These are phyloP conservation scores for Mycena venus DNA, from an alignment of 768 basidiomycete genomes.

Conservation along the genomic window DNA sequence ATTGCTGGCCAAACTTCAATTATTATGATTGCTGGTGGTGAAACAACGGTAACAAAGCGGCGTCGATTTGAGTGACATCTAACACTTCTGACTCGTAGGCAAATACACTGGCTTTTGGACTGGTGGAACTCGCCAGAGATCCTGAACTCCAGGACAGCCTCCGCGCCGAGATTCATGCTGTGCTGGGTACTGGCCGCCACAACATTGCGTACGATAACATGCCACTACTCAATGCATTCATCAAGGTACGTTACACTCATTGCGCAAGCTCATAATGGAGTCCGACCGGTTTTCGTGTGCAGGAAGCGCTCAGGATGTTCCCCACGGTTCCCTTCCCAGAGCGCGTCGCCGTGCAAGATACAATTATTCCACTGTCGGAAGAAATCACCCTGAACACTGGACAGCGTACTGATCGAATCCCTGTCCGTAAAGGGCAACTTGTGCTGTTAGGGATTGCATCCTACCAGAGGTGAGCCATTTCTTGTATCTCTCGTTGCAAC, in stretches of 20 bases:
- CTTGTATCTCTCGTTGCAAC: not conserved
- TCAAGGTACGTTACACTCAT: not conserved
- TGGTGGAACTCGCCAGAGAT: not conserved
- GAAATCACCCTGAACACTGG: not conserved
- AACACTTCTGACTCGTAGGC: not conserved
- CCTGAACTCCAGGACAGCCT: not conserved
- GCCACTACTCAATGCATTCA: not conserved
- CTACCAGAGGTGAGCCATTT: not conserved
- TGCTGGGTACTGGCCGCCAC: not conserved
- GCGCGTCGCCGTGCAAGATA: not conserved
- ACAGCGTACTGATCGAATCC: not conserved
- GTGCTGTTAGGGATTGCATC: not conserved
- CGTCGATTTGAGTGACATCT: not conserved
- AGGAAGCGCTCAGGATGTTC: not conserved
- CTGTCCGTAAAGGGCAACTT: not conserved
- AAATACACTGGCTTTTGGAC: not conserved
- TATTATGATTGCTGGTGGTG: not conserved
- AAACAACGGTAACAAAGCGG: not conserved
- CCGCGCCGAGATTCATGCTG: not conserved
- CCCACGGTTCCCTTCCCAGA: not conserved
- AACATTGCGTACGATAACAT: not conserved
- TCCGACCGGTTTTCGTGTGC: not conserved
- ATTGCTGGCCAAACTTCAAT: not conserved
- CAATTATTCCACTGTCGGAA: not conserved
- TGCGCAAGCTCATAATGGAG: not conserved